Evolutionary conservation across 1,139 yeast species (phyloP), one percentile per base, ranked within the genome.

Genomic region (Dujonia santamariae): DNA sequence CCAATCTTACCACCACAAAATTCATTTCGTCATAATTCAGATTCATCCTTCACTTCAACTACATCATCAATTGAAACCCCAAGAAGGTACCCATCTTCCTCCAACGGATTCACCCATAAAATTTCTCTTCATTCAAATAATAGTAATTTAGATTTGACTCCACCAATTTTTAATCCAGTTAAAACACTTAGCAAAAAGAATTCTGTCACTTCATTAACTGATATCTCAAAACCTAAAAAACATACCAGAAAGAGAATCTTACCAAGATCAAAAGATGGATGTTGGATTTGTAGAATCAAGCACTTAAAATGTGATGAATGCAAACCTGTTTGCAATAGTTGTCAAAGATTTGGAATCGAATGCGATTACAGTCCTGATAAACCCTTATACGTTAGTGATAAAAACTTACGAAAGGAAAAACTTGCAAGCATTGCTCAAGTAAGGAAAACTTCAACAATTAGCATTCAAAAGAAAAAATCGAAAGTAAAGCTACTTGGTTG

Each of bases 211-310:
- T 26, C 30, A 3, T 19, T 31, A 6, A 12, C 17, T 4, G 36
- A 35, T 22, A 22, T 15, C 11, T 16, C 19, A 34, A 48, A 46
- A 34, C 55, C 58, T 13, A 65, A 63, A 41, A 67, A 67, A 42
- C 55, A 65, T 41, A 68, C 72, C 13, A 53, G 75, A 34, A 57
- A 69, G 45, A 57, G 72, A 37, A 48, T 65, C 23, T 56, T 67
- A 38, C 73, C 72, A 3, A 48, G 75, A 32, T 63, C 73, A 5
- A 65, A 63, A 37, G 61, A 53, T 26, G 78, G 77, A 0, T 72
- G 78, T 45, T 72, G 72, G 73, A 65, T 67, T 33, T 72, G 78
- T 44, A 57, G 77, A 35, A 65, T 71, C 37, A 70, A 72, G 46
- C 76, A 70, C 48, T 56, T 71, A 42, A 69, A 69, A 46, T 69